Evolutionary conservation across 306 rosid species (phyloP), one percentile per base, ranked within the genome.

Genomic region (Malus orientalis): DNA sequence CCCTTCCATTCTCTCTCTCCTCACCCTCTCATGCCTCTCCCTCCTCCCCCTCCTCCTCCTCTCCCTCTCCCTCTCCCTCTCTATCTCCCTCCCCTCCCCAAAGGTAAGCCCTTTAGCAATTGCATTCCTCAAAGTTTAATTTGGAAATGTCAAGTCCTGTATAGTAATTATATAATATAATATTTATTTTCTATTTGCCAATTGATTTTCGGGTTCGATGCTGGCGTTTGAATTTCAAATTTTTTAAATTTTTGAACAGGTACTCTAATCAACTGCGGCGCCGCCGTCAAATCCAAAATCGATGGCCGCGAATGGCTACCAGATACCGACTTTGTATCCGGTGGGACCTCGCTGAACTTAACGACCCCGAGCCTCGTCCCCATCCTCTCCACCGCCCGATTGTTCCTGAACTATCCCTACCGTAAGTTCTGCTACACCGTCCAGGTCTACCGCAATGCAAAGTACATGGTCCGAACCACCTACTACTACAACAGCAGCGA

Each of bases 401-500:
- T 97, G 7, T 96, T 96, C 74, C 89, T 94, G 1, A 81, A 79
- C 57, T 78, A 69, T 49, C 66, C 59, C 22, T 45, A 66, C 83
- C 73, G 44, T 38, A 96, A 91, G 76, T 81, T 84, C 82, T 96
- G 98, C 85, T 96, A 89, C 84, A 55, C 32, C n/a, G 78, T 86
- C 69, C 81, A 73, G 0, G 93, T 84, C 15, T 88, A 70, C 51
- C 97, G 87, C 76, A 74, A 82, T 8, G 87, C 91, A 0, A 85
- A 74, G 71, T 96, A 92, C 79, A 6, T 89, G 76, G 78, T 96
- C n/a, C 82, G 99, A 58, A 83, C 90, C 8, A 88, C 93, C 11
- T 96, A 88, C 74, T 96, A 77, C 91, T 96, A 96, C 75, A 91
- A 90, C 2, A 93, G 91, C 69, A 72, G 11, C 2, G 77, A 75